These are phyloP conservation scores for Phytophthora megakarya DNA, from an alignment of 352 stramenopile genomes.

Conservation along the genomic window DNA sequence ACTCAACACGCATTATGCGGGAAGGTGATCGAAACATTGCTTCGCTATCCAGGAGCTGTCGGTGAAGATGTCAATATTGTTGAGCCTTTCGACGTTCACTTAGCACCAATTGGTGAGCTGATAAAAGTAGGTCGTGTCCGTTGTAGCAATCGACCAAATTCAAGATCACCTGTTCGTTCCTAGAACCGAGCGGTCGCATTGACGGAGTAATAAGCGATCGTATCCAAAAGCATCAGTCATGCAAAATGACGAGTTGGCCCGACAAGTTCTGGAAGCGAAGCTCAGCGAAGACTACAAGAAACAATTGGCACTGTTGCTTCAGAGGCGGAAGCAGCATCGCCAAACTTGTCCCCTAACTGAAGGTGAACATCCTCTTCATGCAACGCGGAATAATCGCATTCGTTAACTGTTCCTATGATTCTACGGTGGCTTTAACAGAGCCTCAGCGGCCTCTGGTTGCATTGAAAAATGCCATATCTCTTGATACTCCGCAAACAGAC, in stretches of 20 bases:
- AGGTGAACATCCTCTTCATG: constrained; percentile 15
- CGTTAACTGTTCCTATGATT: constrained; percentile 8
- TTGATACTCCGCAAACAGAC: not conserved
- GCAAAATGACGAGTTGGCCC: constrained; percentile 49
- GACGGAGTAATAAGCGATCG: no score
- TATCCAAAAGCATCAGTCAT: constrained; percentile 39
- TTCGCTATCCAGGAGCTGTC: constrained; percentile 45
- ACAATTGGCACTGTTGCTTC: constrained; percentile 44
- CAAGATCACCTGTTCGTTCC: constrained; percentile 17
- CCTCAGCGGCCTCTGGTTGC: not conserved
- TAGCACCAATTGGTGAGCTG: constrained; percentile 44
- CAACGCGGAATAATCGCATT: not conserved
- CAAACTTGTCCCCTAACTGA: constrained; percentile 8
- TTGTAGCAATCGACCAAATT: constrained; percentile 21
- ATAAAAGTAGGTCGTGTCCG: constrained; percentile 37
- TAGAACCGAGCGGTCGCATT: constrained; percentile 5
- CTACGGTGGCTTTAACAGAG: not conserved
- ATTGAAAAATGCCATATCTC: not conserved
- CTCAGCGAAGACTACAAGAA: constrained; percentile 53
- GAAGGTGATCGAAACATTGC: constrained; percentile 41
- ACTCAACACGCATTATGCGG: constrained; percentile 48
- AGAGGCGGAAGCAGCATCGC: constrained; percentile 44
- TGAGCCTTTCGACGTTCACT: constrained; percentile 46
- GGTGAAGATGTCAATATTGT: constrained; percentile 36
- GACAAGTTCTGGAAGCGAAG: constrained; percentile 22